phyloP scores from a whole-genome alignment of 176 grass and related monocot species.

The Thalia dealbata region DNA sequence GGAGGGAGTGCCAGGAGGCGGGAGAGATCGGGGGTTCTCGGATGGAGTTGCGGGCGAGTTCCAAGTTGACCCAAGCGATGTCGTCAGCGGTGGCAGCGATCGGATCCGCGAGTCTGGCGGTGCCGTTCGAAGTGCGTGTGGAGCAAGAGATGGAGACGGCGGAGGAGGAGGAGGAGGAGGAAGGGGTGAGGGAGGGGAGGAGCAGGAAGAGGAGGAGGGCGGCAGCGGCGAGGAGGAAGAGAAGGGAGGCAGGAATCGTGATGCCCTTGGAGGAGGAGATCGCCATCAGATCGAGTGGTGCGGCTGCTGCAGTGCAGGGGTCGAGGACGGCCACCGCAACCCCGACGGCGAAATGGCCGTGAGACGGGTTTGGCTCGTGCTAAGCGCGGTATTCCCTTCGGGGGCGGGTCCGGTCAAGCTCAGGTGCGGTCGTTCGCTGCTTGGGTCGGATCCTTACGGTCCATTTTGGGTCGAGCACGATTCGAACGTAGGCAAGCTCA shows the following conservation, averaged over 20 bases:
- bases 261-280: constrained; percentile 39
- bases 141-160: constrained; percentile 36
- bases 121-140: constrained; percentile 34
- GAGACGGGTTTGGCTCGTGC: background rate
- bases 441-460: too few relatives aligned
- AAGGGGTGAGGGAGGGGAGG: constrained; percentile 28
- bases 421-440: background rate
- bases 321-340: background rate
- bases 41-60: constrained; percentile 58
- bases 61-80: constrained; percentile 57
- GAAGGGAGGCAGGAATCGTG: constrained; percentile 26
- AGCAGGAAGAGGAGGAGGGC: constrained; percentile 38
- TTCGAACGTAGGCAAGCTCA: too few relatives aligned
- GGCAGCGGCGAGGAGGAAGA: constrained; percentile 40
- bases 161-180: constrained; percentile 22
- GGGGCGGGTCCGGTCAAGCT: background rate
- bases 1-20: constrained; percentile 50
- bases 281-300: background rate
- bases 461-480: too few relatives aligned
- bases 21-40: constrained; percentile 26
- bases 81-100: constrained; percentile 47
- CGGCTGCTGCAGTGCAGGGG: too few relatives aligned
- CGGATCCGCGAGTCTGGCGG: constrained; percentile 22
- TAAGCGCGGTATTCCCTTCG: background rate
- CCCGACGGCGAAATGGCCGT: background rate